Percentiles rank a stretch among this genome's conserved stretches.
Conservation (phyloP, 2,329 filamentous ascomycete genomes). For the Cytospora mali region DNA sequence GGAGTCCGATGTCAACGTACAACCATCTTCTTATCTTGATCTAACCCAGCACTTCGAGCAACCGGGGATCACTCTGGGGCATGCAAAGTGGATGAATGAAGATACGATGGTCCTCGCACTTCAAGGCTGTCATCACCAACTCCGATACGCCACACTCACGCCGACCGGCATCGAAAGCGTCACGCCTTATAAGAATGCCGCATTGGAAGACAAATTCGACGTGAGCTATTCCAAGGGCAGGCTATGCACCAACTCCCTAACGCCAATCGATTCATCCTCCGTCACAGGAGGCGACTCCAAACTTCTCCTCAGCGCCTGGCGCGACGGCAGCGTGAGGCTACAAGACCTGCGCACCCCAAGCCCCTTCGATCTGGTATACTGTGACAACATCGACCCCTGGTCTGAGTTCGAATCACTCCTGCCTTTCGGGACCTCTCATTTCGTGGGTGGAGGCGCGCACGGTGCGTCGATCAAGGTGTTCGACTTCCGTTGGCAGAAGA, state of each 20-base stretch:
- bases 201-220: conserved; percentile 33
- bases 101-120: conserved; percentile 50
- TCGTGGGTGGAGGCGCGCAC: conserved; percentile 51
- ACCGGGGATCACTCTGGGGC: conserved; percentile 32
- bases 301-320: conserved; percentile 55
- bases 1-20: conserved; percentile 19
- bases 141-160: conserved; percentile 50
- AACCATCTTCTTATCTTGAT: conserved; percentile 31
- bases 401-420: conserved; percentile 51
- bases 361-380: conserved; percentile 50
- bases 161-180: conserved; percentile 48
- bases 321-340: conserved; percentile 52
- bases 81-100: conserved; percentile 49
- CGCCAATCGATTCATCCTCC: conserved; percentile 44
- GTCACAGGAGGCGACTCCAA: conserved; percentile 40
- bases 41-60: conserved; percentile 28
- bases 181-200: conserved; percentile 39
- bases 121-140: conserved; percentile 44
- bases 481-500: conserved; percentile 54
- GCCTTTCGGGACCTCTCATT: conserved; percentile 53
- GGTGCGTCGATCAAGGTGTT: conserved; percentile 52
- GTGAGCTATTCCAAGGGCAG: conserved; percentile 33
- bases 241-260: conserved; percentile 46
- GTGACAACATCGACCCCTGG: conserved; percentile 54
- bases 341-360: conserved; percentile 54